These are phyloP conservation scores for Mycotypha africana DNA, from an alignment of 371 early-diverging fungal species.

Conservation along the genomic window DNA sequence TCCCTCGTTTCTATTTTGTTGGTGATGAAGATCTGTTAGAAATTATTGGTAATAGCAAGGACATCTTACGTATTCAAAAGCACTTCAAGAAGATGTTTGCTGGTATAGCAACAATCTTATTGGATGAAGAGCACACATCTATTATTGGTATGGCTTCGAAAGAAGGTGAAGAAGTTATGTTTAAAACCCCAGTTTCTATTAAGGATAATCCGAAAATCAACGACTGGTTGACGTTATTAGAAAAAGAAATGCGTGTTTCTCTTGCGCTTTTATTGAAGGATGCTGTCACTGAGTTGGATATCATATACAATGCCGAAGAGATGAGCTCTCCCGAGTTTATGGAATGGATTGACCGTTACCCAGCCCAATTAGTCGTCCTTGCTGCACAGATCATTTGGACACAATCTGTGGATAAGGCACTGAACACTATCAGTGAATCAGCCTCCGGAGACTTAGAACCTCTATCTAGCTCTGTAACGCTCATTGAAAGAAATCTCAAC, in stretches of 20 bases:
- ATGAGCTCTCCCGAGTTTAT: constrained; percentile 60
- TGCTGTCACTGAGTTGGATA: constrained; percentile 61
- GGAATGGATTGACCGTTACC: constrained; percentile 86
- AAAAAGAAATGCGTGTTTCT: constrained; percentile 88
- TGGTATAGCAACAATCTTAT: constrained; percentile 81
- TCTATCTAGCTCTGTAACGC: constrained; percentile 51
- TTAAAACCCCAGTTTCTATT: constrained; percentile 78
- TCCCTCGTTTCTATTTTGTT: constrained; percentile 99
- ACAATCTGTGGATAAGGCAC: constrained; percentile 73
- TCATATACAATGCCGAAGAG: constrained; percentile 61
- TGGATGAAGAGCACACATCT: constrained; percentile 67
- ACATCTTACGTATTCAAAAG: constrained; percentile 91
- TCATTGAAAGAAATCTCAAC: constrained; percentile 73
- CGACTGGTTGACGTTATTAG: constrained; percentile 94
- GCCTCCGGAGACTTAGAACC: constrained; percentile 30
- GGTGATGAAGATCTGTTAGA: constrained; percentile 99
- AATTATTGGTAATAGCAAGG: constrained; percentile 98
- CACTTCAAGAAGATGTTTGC: constrained; percentile 99
- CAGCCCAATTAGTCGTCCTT: constrained; percentile 92
- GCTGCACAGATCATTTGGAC: constrained; percentile 94
- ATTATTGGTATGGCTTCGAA: constrained; percentile 87
- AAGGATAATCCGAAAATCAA: constrained; percentile 88
- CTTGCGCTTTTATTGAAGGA: constrained; percentile 75
- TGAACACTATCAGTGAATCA: constrained; percentile 43
- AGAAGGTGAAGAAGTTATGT: constrained; percentile 88